Base-by-base conservation (phyloP, 2,329 filamentous ascomycete species). In the Intubia oerlemansii region DNA sequence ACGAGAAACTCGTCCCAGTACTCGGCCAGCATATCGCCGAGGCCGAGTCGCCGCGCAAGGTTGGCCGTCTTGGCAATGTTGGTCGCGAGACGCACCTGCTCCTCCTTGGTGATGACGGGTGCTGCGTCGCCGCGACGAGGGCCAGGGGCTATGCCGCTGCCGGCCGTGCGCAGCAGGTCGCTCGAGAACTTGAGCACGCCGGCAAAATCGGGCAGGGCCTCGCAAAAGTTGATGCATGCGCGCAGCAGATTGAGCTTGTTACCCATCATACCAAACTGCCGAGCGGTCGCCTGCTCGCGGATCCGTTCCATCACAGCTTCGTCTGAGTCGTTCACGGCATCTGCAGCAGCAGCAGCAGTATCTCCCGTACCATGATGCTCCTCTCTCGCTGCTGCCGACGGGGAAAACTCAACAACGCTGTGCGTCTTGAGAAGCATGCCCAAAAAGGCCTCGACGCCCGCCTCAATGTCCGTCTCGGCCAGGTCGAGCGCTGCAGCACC, bases 1-100 rank as follows among this genome's bases (percentile, higher is more conserved):
- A 98, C 63, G 7, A 98, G 57, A 41, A 95, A 95, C 42, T 92
- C 81, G 46, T 98, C 88, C 88, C 88, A 98, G 45, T 93, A 98
- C 39, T 88, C 77, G 5, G 81, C 82, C 29, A 70, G 62, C 24
- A 85, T 50, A 32, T 74, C 53, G 11, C 62, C 54, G 17, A 82
- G 53, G 1, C 82, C 82, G 16, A 93, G 51, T 34, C 77, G 72
- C 34, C 66, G 66, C 1, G 78, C 74, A n/a, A 88, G 66, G 18
- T 61, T 66, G 17, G 84, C 68, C 1, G 84, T 92, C 36, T 85
- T 76, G 20, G 73, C 68, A 34, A 98, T 84, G 39, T 85, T 92
- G 25, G 77, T 78, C 26, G 73, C 62, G n/a, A 95, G 56, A 16
- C 77, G 69, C 14, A 77, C 57, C 50, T 98, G 88, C 43, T 95